These are phyloP conservation scores for Coniochaeta hoffmannii DNA, from an alignment of 2,329 filamentous ascomycete species.

Conservation along the genomic window DNA sequence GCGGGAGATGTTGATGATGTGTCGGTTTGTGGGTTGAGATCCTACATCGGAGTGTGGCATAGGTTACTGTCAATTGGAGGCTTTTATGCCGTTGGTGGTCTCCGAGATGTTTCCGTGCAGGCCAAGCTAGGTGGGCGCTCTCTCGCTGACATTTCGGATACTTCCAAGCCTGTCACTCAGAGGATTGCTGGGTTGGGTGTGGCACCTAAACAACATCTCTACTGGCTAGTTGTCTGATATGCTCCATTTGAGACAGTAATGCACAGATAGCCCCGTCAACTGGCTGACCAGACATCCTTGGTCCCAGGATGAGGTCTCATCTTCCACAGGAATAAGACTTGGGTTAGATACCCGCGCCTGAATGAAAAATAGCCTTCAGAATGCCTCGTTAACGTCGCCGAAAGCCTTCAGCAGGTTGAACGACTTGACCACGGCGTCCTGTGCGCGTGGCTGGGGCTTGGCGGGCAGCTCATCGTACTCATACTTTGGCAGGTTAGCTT, in stretches of 20 bases:
- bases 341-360: neutral
- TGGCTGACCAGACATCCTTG: neutral
- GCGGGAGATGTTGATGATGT: too few relatives aligned
- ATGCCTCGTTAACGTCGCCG: neutral
- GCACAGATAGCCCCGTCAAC: neutral
- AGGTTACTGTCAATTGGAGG: too few relatives aligned
- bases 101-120: neutral
- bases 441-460: neutral
- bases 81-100: neutral
- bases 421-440: neutral
- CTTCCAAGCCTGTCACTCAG: neutral
- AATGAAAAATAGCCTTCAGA: neutral
- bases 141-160: neutral
- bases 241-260: neutral
- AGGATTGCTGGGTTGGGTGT: neutral
- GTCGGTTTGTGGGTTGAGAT: too few relatives aligned
- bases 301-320: neutral
- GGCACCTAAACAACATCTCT: neutral
- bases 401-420: constrained; percentile 1
- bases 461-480: neutral
- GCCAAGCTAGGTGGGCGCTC: neutral
- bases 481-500: neutral
- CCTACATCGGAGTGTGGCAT: too few relatives aligned
- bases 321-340: neutral
- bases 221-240: neutral